Conservation (phyloP, 2,329 filamentous ascomycete genomes). For the Rhexocercosporidium sp. region DNA sequence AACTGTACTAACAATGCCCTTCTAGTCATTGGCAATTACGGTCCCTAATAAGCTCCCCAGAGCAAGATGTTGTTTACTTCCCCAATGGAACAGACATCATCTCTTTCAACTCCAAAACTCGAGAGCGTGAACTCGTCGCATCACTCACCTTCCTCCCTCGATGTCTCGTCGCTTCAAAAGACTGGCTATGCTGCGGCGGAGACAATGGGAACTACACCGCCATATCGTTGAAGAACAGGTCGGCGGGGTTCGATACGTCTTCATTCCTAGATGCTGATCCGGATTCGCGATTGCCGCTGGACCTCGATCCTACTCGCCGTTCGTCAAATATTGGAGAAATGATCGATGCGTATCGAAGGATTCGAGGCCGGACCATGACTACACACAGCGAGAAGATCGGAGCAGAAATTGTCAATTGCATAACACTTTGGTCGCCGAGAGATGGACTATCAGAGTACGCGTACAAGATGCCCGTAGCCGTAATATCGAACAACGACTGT, state of each 20-base stretch:
- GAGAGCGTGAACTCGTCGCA: conserved; percentile 75
- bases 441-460: conserved; percentile 42
- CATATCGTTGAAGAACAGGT: conserved; percentile 35
- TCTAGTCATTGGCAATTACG: conserved; percentile 84
- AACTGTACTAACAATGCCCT: background rate
- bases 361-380: conserved; percentile 36
- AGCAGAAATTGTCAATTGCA: conserved; percentile 67
- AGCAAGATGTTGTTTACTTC: conserved; percentile 82
- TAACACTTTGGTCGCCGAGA: conserved; percentile 64
- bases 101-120: conserved; percentile 70
- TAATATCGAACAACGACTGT: conserved; percentile 89
- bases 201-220: conserved; percentile 80
- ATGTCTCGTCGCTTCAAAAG: conserved; percentile 84
- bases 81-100: conserved; percentile 76
- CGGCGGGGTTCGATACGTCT: conserved; percentile 10
- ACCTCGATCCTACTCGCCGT: conserved; percentile 45
- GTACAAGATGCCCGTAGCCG: conserved; percentile 63
- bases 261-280: conserved; percentile 49
- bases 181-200: conserved; percentile 91
- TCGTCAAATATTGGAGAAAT: conserved; percentile 20
- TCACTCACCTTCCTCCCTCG: conserved; percentile 75
- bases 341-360: conserved; percentile 21
- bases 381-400: conserved; percentile 57
- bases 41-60: conserved; percentile 83
- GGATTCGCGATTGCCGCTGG: conserved; percentile 61